A percentile compares a stretch with the other conserved stretches of the same genome.
phyloP scores from a whole-genome alignment of 805 yeast species.

The Grigorovia humatica region DNA sequence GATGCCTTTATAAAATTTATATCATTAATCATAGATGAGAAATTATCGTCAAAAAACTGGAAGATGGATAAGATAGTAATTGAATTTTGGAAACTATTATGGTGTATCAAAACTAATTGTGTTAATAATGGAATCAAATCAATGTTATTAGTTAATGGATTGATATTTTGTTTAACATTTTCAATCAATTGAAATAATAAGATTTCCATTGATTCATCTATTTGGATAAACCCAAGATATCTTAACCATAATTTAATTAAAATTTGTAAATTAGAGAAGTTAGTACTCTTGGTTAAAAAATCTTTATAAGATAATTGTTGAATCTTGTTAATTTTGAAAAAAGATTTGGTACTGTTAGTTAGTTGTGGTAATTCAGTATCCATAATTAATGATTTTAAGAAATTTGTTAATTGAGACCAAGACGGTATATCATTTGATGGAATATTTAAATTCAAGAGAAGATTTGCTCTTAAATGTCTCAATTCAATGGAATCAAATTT shows the following conservation, averaged over 20 bases:
- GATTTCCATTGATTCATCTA: background rate
- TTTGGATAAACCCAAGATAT: background rate
- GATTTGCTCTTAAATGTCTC: background rate
- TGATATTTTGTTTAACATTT: background rate
- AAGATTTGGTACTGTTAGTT: background rate
- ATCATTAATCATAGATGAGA: background rate
- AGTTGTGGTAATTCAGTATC: conserved; percentile 2
- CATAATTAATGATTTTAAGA: background rate
- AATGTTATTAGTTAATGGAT: background rate
- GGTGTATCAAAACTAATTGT: background rate
- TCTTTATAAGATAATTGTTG: conserved; percentile 14
- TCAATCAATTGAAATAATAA: background rate
- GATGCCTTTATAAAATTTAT: background rate
- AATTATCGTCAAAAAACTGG: background rate
- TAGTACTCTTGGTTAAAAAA: conserved; percentile 11
- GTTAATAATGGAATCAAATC: background rate
- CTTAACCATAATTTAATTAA: conserved; percentile 6
- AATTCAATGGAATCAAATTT: too few species aligned
- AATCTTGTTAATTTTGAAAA: conserved; percentile 7
- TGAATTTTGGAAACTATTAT: background rate
- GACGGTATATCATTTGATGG: background rate
- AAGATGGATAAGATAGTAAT: background rate
- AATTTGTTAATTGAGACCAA: background rate
- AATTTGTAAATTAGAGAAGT: conserved; percentile 5
- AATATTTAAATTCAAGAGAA: background rate